Conservation (phyloP, 1,139 yeast genomes). For the Saccharomyces hybrid region DNA sequence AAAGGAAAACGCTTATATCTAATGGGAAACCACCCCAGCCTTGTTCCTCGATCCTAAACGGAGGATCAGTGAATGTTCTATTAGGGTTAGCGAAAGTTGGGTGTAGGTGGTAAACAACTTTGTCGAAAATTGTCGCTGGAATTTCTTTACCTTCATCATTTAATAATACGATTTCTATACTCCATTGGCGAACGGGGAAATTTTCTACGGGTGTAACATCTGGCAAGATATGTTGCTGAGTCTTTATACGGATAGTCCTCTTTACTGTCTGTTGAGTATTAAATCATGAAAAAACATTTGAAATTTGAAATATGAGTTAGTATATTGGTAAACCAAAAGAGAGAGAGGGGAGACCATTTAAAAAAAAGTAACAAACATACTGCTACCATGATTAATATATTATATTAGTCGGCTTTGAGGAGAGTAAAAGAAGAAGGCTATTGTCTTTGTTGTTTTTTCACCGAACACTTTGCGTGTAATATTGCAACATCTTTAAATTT, state of each 20-base stretch:
- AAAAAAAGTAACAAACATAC: slow-evolving; percentile 4
- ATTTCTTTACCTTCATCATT: slow-evolving; percentile 76
- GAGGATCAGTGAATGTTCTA: slow-evolving; percentile 71
- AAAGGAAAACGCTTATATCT: slow-evolving; percentile 66
- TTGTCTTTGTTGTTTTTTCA: neutral
- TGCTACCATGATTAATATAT: slow-evolving; percentile 6
- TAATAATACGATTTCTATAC: slow-evolving; percentile 64
- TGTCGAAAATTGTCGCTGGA: slow-evolving; percentile 85
- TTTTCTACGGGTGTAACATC: slow-evolving; percentile 86
- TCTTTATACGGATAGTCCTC: slow-evolving; percentile 83
- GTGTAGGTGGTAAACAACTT: slow-evolving; percentile 86
- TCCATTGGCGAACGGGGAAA: slow-evolving; percentile 95
- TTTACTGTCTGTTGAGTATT: slow-evolving; percentile 44
- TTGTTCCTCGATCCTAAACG: slow-evolving; percentile 82
- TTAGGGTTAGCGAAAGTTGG: slow-evolving; percentile 91
- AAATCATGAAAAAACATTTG: neutral
- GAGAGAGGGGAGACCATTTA: no score
- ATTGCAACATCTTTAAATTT: neutral
- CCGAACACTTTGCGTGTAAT: neutral
- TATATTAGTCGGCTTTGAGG: neutral
- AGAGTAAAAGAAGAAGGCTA: neutral
- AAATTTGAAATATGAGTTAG: neutral
- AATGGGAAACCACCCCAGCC: slow-evolving; percentile 99
- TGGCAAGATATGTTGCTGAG: slow-evolving; percentile 74
- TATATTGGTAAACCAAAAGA: neutral